Conservation (phyloP, 129 eudicot species). For the Calendula officinalis region DNA sequence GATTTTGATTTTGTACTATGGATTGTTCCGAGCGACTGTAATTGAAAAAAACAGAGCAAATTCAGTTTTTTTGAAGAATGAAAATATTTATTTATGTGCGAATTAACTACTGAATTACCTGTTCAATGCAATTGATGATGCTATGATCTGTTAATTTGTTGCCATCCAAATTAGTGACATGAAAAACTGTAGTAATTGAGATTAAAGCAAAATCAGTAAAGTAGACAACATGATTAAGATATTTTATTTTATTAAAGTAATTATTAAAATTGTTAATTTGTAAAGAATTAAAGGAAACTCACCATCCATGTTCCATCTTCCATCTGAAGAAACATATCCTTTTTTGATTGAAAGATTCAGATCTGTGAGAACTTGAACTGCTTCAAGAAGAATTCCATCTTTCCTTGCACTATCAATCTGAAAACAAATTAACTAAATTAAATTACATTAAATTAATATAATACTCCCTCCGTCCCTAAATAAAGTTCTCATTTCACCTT, state of each 20-base stretch:
- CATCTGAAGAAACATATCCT: constrained; percentile 92
- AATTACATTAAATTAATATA: background rate
- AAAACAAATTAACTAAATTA: background rate
- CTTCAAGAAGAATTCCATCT: constrained; percentile 88
- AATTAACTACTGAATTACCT: constrained; percentile 39
- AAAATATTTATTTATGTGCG: background rate
- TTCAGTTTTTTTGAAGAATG: background rate
- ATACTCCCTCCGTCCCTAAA: too few relatives aligned
- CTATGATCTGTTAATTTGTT: constrained; percentile 69
- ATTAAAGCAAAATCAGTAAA: constrained; percentile 26
- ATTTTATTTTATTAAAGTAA: background rate
- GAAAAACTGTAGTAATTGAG: constrained; percentile 63
- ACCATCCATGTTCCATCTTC: constrained; percentile 99
- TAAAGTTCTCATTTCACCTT: too few relatives aligned
- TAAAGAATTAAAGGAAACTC: background rate
- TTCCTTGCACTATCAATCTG: constrained; percentile 91
- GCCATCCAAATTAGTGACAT: constrained; percentile 84
- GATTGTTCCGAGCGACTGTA: constrained; percentile 70
- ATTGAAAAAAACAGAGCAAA: background rate
- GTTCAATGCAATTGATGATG: constrained; percentile 70
- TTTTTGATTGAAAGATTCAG: constrained; percentile 82
- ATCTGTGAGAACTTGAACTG: constrained; percentile 91
- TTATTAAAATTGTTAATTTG: background rate
- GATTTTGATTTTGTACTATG: constrained; percentile 47
- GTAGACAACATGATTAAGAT: constrained; percentile 23